Percentiles rank a stretch among this genome's conserved stretches.
Conservation (phyloP, 257 asterid species). For the Knoxia roxburghii region DNA sequence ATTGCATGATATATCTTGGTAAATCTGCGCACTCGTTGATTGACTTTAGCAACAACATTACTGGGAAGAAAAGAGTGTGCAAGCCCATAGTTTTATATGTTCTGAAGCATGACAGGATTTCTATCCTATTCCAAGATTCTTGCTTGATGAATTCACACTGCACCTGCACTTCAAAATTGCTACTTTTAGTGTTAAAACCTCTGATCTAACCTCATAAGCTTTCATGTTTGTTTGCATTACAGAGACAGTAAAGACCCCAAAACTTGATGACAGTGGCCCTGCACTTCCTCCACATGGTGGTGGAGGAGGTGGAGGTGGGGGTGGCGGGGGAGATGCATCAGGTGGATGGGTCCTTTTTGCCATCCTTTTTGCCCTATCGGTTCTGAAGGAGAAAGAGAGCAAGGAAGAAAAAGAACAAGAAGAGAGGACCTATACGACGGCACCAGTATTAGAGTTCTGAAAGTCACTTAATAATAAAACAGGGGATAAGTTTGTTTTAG, state of each 20-base stretch:
- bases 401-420: conserved; percentile 6
- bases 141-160: neutral
- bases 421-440: neutral
- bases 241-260: conserved; percentile 7
- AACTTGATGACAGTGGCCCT: conserved; percentile 10
- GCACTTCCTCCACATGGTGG: conserved; percentile 10
- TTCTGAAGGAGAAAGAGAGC: conserved; percentile 7
- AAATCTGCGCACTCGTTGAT: neutral
- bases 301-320: conserved; percentile 2
- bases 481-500: neutral
- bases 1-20: neutral
- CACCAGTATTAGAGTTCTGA: neutral
- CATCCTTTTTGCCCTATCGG: conserved; percentile 5
- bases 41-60: neutral
- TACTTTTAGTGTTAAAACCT: too few relatives aligned
- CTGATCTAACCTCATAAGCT: too few relatives aligned
- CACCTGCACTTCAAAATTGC: neutral
- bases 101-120: neutral
- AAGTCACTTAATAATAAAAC: neutral
- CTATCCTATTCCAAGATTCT: neutral
- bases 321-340: conserved; percentile 10
- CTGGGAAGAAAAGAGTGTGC: neutral
- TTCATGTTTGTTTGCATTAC: neutral
- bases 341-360: conserved; percentile 13
- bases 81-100: neutral